Percentiles rank a stretch among this genome's conserved stretches.
Conservation (phyloP, 2,329 filamentous ascomycete species). For the Epichloe uncinata region DNA sequence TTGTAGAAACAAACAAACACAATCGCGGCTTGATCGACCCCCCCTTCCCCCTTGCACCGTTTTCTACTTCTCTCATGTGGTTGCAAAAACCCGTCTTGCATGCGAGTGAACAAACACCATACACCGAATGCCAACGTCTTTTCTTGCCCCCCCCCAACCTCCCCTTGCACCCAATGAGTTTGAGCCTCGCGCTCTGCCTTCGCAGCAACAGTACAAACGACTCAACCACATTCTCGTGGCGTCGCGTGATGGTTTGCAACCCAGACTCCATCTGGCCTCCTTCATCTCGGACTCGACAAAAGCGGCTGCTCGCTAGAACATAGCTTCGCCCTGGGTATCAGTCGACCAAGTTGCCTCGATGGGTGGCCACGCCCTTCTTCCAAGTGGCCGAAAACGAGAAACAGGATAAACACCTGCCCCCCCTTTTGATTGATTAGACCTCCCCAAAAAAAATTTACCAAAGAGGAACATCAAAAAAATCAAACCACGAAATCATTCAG, state of each 20-base stretch:
- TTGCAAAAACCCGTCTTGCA: not conserved
- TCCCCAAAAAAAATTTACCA: conserved; percentile 6
- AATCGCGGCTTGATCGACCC: not conserved
- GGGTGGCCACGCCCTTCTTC: not conserved
- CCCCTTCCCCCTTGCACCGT: not conserved
- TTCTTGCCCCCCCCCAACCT: not conserved
- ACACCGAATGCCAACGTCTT: not conserved
- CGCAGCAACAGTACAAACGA: not conserved
- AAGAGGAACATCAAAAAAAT: not conserved
- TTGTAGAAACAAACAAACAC: not conserved
- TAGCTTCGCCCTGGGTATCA: conserved; percentile 8
- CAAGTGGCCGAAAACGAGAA: not conserved
- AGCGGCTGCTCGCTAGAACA: not conserved
- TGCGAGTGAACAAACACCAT: not conserved
- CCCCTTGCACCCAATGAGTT: not conserved
- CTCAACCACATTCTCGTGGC: not conserved
- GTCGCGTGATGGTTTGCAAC: not conserved
- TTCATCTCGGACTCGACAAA: conserved; percentile 3
- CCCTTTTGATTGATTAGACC: conserved; percentile 2
- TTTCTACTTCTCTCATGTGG: not conserved
- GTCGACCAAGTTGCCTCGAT: conserved; percentile 5
- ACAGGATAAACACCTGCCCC: conserved; percentile 5
- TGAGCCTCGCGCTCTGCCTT: not conserved
- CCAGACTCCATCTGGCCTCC: not conserved
- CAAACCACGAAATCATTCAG: not conserved